Conservation (phyloP, 352 stramenopile species). For the Hyaloperonospora arabidopsidis region DNA sequence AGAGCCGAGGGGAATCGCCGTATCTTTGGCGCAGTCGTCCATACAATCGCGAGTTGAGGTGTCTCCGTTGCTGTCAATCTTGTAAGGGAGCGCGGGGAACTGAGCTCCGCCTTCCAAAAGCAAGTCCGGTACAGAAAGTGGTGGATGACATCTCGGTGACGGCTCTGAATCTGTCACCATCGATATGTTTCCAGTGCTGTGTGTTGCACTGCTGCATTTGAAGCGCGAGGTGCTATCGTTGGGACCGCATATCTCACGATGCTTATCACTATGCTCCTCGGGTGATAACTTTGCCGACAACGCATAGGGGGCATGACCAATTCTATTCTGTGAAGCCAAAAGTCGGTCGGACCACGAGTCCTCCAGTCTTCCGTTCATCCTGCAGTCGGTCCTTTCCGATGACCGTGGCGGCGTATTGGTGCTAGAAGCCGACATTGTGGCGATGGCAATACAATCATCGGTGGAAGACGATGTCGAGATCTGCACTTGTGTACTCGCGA, state of each 20-base stretch:
- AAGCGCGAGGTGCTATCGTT: slow-evolving; percentile 16
- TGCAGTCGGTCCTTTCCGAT: slow-evolving; percentile 6
- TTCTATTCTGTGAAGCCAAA: slow-evolving; percentile 49
- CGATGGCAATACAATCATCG: neutral
- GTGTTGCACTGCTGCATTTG: slow-evolving; percentile 1
- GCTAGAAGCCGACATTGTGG: neutral
- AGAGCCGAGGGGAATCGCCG: slow-evolving; percentile 8
- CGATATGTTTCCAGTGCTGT: slow-evolving; percentile 1
- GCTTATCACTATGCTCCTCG: slow-evolving; percentile 1
- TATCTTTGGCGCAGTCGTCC: slow-evolving; percentile 3
- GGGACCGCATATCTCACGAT: slow-evolving; percentile 12
- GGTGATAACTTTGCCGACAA: slow-evolving; percentile 7
- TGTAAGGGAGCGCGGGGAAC: neutral
- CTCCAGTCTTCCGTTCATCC: slow-evolving; percentile 4
- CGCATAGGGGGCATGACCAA: slow-evolving; percentile 34
- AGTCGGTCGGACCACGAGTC: slow-evolving; percentile 55
- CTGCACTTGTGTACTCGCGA: slow-evolving; percentile 10
- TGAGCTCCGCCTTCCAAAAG: slow-evolving; percentile 69
- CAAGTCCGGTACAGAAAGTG: slow-evolving; percentile 53
- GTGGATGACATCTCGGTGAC: slow-evolving; percentile 34
- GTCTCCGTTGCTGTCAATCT: neutral
- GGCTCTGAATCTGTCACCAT: slow-evolving; percentile 21
- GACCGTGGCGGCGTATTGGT: slow-evolving; percentile 6
- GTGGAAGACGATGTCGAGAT: slow-evolving; percentile 9
- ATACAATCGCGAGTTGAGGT: neutral